These are phyloP conservation scores for Exutisphaerella laricina DNA, from an alignment of 2,329 filamentous ascomycete species.

Conservation along the genomic window DNA sequence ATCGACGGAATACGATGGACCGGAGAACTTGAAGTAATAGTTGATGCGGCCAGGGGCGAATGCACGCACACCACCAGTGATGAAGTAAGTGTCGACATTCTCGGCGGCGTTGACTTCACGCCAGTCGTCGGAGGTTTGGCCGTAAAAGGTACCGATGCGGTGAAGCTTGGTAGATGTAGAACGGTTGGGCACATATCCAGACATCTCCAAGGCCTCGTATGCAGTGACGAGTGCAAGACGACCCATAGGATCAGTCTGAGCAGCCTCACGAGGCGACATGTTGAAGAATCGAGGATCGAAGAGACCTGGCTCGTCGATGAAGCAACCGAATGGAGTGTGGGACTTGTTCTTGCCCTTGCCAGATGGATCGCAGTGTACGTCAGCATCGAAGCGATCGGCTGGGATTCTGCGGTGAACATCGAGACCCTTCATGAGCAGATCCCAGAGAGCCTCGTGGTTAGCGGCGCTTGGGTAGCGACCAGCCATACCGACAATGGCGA, in stretches of 20 bases:
- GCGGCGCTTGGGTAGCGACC: conserved; percentile 71
- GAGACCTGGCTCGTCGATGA: conserved; percentile 66
- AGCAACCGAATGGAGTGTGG: conserved; percentile 71
- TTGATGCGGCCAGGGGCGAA: conserved; percentile 63
- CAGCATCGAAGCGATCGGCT: conserved; percentile 65
- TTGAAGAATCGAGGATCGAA: conserved; percentile 85
- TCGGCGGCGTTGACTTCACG: conserved; percentile 68
- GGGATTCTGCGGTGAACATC: conserved; percentile 67
- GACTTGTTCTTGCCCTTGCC: conserved; percentile 71
- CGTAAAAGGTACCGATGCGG: conserved; percentile 68
- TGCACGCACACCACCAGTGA: conserved; percentile 57
- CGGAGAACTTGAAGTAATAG: conserved; percentile 72
- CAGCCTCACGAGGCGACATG: conserved; percentile 76
- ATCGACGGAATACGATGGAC: conserved; percentile 66
- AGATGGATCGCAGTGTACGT: conserved; percentile 64
- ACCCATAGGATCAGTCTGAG: conserved; percentile 76
- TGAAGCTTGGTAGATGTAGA: conserved; percentile 61
- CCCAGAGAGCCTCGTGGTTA: conserved; percentile 67
- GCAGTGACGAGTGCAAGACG: conserved; percentile 69
- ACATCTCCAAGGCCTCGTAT: conserved; percentile 77
- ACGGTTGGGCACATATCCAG: conserved; percentile 67
- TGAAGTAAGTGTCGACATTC: conserved; percentile 65
- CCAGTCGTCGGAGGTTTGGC: conserved; percentile 71
- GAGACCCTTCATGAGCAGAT: conserved; percentile 66
- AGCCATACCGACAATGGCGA: conserved; percentile 80